Base-by-base conservation (phyloP, 805 yeast genomes). In the Wickerhamiella azyma region DNA sequence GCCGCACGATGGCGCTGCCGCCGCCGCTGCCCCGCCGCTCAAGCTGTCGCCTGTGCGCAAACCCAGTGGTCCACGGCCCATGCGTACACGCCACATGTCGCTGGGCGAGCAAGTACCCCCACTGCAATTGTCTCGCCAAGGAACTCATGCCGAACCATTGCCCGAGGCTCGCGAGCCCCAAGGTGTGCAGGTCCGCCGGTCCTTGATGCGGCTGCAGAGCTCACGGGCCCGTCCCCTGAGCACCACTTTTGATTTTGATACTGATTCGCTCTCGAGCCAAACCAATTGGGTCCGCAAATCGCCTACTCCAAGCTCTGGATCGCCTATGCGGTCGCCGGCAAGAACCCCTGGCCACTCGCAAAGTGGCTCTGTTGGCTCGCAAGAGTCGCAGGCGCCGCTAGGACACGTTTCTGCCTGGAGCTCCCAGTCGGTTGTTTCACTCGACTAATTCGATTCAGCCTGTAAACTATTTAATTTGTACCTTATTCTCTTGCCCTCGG, bases 1-100 rank as follows among this genome's bases (percentile, higher is more conserved):
- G 2, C 16, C 16, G 9, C 33, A 30, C 33, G 33, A 30, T n/a
- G n/a, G n/a, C n/a, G n/a, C n/a, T 7, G 9, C 32, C 9, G 13
- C 32, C 5, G n/a, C 5, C 11, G 14, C 33, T 5, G 16, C n/a
- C 2, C 9, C 7, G 14, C 8, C 14, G 16, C 33, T 10, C 33
- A 30, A 30, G 16, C 14, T 16, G 16, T 37, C 38, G 5, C 38
- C 44, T 10, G 19, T 37, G 14, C 38, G 44, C 26, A 24, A 26
- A 17, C 38, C 35, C 2, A 32, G 38, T 3, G 44, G 44, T 2
- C 44, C 44, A 3, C 26, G 44, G 10, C 32, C 44, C 2, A 41
- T 41, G 44, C 26, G 44, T 17, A 24, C 44, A 7, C 40, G 40
- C 28, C 40, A 37, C 29, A n/a, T 37, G 26, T 37, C 40, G 14